phyloP scores from a whole-genome alignment of 352 stramenopile genomes.

The Phytophthora kernoviae region DNA sequence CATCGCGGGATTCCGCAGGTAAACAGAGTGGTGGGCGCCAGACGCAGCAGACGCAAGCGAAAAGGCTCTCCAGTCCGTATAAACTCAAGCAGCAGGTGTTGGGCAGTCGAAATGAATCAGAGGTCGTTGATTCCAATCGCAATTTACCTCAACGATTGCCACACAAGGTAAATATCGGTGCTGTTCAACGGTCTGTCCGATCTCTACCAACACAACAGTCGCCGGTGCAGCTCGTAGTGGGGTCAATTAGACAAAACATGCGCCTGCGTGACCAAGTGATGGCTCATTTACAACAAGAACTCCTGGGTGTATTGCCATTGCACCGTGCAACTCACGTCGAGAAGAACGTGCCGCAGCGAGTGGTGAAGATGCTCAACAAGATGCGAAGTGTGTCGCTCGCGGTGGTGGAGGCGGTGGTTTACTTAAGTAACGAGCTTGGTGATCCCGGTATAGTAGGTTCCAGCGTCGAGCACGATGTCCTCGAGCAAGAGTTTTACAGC shows the following conservation, averaged over 20 bases:
- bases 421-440: conserved; percentile 47
- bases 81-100: conserved; percentile 71
- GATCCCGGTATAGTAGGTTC: neutral
- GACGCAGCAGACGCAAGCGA: conserved; percentile 21
- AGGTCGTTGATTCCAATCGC: conserved; percentile 5
- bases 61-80: conserved; percentile 54
- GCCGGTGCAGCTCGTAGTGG: conserved; percentile 41
- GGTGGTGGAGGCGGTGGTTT: conserved; percentile 67
- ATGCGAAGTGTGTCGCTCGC: conserved; percentile 64
- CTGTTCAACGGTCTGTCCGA: conserved; percentile 3
- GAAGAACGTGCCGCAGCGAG: conserved; percentile 31
- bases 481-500: conserved; percentile 50
- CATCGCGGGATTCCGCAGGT: conserved; percentile 8
- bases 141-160: conserved; percentile 2
- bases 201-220: conserved; percentile 13
- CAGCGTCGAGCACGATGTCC: conserved; percentile 25
- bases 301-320: conserved; percentile 25
- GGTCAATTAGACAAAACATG: conserved; percentile 58
- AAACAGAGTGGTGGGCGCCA: conserved; percentile 15
- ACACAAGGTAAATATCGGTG: neutral
- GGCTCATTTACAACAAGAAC: conserved; percentile 45
- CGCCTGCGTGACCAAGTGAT: conserved; percentile 49
- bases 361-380: conserved; percentile 62
- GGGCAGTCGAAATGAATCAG: conserved; percentile 35
- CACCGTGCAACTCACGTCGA: conserved; percentile 27